phyloP scores from a whole-genome alignment of 805 yeast species.

The Brettanomyces anomalus region DNA sequence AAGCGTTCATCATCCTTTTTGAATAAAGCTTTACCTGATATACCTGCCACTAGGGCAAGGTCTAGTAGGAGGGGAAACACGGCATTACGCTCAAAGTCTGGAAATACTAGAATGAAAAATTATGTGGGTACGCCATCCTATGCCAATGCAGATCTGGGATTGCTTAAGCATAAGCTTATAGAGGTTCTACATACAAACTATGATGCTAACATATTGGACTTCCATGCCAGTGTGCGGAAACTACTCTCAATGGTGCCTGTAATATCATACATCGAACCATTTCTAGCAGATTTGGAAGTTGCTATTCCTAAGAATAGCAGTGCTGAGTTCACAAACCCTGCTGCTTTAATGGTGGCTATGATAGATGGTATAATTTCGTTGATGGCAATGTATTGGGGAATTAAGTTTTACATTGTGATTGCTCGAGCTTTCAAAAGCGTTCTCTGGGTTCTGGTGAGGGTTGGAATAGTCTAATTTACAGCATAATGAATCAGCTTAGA shows the following conservation, averaged over 20 bases:
- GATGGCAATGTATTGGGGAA: constrained; percentile 1
- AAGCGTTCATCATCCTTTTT: neutral
- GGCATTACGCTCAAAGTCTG: no score
- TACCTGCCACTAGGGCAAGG: no score
- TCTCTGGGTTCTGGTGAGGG: constrained; percentile 1
- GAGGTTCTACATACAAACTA: neutral
- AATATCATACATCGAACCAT: constrained; percentile 2
- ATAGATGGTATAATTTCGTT: neutral
- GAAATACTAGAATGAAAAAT: no score
- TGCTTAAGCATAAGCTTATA: no score
- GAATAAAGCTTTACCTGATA: neutral
- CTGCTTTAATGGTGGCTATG: neutral
- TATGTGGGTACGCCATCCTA: no score
- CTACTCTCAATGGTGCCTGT: neutral
- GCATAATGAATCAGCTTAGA: neutral
- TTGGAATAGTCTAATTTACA: constrained; percentile 1
- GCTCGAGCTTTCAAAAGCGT: neutral
- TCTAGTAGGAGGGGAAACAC: no score
- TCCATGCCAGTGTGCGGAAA: constrained; percentile 1
- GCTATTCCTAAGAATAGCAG: neutral
- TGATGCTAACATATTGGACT: constrained; percentile 1
- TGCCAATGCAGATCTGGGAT: no score
- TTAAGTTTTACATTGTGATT: neutral
- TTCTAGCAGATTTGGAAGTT: neutral
- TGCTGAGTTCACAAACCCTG: neutral